Evolutionary conservation across 805 yeast species (phyloP).

Genomic region (Candida quercuum): DNA sequence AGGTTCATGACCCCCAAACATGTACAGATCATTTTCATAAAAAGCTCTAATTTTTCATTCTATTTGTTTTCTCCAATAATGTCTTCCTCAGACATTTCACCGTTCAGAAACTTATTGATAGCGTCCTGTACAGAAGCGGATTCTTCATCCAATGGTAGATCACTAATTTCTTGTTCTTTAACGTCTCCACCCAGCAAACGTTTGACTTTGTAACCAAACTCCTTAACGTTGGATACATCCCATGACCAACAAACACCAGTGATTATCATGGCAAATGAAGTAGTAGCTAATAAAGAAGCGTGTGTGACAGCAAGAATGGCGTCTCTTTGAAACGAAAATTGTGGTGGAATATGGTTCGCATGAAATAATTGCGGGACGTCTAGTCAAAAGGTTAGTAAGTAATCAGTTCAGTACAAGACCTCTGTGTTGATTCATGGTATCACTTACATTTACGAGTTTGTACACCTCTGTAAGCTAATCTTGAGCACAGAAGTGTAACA

Average conservation of each 20-base stretch:
- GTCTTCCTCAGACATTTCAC: constrained; percentile 25
- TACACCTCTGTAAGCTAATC: constrained; percentile 73
- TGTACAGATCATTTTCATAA: no score
- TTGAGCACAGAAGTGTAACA: constrained; percentile 63
- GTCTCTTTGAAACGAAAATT: constrained; percentile 74
- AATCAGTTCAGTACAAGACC: background rate
- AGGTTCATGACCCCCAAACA: no score
- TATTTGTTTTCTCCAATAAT: background rate
- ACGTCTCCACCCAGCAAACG: constrained; percentile 62
- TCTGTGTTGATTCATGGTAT: background rate
- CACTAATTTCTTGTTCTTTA: constrained; percentile 40
- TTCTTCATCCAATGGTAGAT: constrained; percentile 53
- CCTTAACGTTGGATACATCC: constrained; percentile 64
- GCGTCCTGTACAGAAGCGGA: constrained; percentile 51
- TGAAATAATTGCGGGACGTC: constrained; percentile 71
- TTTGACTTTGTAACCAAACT: constrained; percentile 69
- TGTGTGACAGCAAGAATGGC: constrained; percentile 82
- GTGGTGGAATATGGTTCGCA: constrained; percentile 82
- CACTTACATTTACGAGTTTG: constrained; percentile 53
- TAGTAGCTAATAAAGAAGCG: constrained; percentile 70
- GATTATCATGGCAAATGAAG: constrained; percentile 65
- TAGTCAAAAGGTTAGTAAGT: constrained; percentile 14
- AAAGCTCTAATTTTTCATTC: no score
- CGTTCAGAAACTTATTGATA: constrained; percentile 43
- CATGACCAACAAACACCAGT: constrained; percentile 77